Percentiles rank a stretch among this genome's conserved stretches.
Conservation (phyloP, 2,329 filamentous ascomycete species). For the Fusarium succisae region DNA sequence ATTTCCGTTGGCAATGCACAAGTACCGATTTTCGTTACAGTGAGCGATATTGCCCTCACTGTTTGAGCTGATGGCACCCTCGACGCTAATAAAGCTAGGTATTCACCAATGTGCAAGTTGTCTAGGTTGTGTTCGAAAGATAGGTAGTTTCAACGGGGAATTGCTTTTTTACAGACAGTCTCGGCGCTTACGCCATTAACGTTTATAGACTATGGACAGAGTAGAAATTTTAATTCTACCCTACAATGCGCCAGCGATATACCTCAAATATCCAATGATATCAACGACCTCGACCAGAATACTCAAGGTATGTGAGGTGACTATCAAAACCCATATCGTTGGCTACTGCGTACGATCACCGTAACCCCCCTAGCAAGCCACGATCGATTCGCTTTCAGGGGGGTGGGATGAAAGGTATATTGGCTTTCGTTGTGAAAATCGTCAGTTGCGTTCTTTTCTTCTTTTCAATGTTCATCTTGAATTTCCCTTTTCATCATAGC, state of each 20-base stretch:
- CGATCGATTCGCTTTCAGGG: slow-evolving; percentile 17
- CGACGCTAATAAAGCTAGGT: background rate
- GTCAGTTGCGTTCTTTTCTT: background rate
- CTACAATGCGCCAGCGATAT: background rate
- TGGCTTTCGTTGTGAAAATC: background rate
- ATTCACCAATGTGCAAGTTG: background rate
- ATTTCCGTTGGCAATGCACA: background rate
- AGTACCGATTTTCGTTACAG: background rate
- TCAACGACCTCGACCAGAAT: background rate
- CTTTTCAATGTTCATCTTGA: background rate
- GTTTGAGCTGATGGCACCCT: background rate
- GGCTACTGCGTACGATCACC: background rate
- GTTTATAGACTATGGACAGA: background rate
- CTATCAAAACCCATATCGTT: background rate
- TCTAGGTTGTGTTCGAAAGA: background rate
- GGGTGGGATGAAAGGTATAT: background rate
- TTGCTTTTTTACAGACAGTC: slow-evolving; percentile 34
- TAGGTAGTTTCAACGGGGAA: background rate
- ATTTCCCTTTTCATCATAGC: background rate
- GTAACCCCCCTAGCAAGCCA: slow-evolving; percentile 11
- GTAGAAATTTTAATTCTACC: background rate
- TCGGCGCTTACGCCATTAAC: slow-evolving; percentile 30
- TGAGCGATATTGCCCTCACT: background rate
- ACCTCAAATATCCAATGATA: background rate
- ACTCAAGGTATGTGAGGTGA: too few species aligned